Evolutionary conservation across 768 basidiomycete genomes (phyloP), one percentile per base, ranked within the genome.

Genomic region (Roridomyces roridus): DNA sequence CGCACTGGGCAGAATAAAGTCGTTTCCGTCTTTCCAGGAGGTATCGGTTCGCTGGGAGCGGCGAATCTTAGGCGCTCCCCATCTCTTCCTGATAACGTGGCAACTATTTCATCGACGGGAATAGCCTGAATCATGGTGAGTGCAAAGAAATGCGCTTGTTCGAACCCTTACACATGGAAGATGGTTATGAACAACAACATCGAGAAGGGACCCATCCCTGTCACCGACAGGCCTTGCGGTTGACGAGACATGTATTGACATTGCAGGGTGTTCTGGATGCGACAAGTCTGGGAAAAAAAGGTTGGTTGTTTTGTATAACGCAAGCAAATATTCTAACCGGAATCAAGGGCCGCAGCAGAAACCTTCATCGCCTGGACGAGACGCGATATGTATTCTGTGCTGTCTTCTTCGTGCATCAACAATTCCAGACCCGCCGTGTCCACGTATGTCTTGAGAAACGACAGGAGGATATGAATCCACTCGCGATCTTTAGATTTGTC

Each of bases 401-500:
- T 77, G 63, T 84, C 83, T 9, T 77, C 77, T 52, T 84, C 77
- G 47, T 81, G 75, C 60, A 84, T 73, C 40, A 91, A 70, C 54
- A 88, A 59, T 46, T 86, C 84, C 40, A 72, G 71, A 4, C 78
- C 82, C 35, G 72, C 65, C 61, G 83, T 82, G 26, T 85, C 85
- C 17, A 85, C 80, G 56, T 83, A 88, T 12, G 85, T 81, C 65
- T 85, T 86, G 39, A 97, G 77, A 69, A 91, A 95, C 5, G 90
- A 84, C 26, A 95, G 76, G 6, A 90, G 78, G 15, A 89, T 81
- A 58, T 90, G 85, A 20, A 92, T 81, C 93, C 93, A 96, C 67
- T 95, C 92, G 20, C 78, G 76, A 61, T 92, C 88, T 54, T 77
- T 84, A 6, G 81, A 73, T 63, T 82, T 85, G 14, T 79, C 71